Base-by-base conservation (phyloP, 371 early-diverging fungal genomes). In the Lichtheimia ramosa region DNA sequence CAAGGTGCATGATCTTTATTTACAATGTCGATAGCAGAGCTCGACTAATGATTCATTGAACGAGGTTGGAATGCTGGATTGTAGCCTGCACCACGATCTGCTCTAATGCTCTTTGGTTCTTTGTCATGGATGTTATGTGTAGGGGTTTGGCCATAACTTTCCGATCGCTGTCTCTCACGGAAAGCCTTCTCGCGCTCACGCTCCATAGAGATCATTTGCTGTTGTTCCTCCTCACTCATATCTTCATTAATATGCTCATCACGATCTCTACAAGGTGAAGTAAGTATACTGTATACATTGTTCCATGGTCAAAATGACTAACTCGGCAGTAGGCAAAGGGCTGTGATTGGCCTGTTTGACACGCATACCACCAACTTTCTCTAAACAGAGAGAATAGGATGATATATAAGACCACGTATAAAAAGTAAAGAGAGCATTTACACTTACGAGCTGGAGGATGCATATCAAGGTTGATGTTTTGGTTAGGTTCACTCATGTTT, bases 21-120 rank as follows among this genome's bases (percentile, higher is more conserved):
- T 46, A 46, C 18, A 46, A 46, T 10, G 5, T 18, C 2, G 12
- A 18, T 8, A 21, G 21, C 5, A 16, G 21, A 15, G 5, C 2
- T 46, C 10, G 46, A 46, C 42, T 42, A 58, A 41, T 58, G 59
- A 43, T 58, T 58, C 51, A 58, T 51, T 14, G 51, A 51, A 14
- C 59, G 59, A n/a, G 42, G 59, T 21, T 58, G 59, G 39, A 20
- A 58, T 15, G 27, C 20, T n/a, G 59, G 51, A 24, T 58, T 58
- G 25, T 41, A 58, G 51, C 34, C 34, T 4, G 59, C 24, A 10
- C 25, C 27, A 20, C 59, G 34, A 3, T 23, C 51, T 20, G 77
- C 48, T 88, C 79, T 43, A 69, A 49, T 5, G 68, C n/a, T n/a
- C n/a, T 83, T 56, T 79, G 92, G 14, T 84, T 92, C 10, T 94